Evolutionary conservation across 805 yeast species (phyloP).

Genomic region (Wickerhamiella cacticola): DNA sequence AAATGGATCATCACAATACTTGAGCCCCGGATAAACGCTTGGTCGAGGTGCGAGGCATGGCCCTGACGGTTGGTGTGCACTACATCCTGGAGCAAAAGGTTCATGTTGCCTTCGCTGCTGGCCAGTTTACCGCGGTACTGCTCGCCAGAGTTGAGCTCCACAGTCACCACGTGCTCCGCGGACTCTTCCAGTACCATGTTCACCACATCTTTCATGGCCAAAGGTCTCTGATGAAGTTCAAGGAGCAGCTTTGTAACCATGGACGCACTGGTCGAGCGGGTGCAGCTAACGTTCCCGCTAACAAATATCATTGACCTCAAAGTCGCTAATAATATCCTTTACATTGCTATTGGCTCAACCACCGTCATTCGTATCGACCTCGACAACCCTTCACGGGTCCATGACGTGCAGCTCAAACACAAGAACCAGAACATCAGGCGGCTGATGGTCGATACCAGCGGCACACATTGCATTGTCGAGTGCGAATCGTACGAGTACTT

Average conservation of each 20-base stretch:
- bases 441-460: constrained; percentile 41
- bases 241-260: constrained; percentile 10
- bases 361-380: constrained; percentile 52
- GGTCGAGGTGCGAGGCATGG: constrained; percentile 59
- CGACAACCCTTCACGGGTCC: constrained; percentile 50
- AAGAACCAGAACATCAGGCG: constrained; percentile 22
- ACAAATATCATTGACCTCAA: constrained; percentile 38
- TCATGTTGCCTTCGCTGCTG: constrained; percentile 87
- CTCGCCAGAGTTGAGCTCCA: constrained; percentile 78
- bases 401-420: constrained; percentile 28
- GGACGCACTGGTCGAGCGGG: constrained; percentile 29
- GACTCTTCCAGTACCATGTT: constrained; percentile 79
- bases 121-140: constrained; percentile 76
- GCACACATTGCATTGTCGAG: constrained; percentile 41
- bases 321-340: constrained; percentile 45
- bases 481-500: constrained; percentile 38
- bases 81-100: constrained; percentile 72
- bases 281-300: constrained; percentile 42
- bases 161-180: constrained; percentile 70
- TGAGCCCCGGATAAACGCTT: constrained; percentile 84
- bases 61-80: constrained; percentile 71
- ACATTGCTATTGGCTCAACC: constrained; percentile 42
- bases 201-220: constrained; percentile 60
- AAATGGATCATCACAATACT: constrained; percentile 72
- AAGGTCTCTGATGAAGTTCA: neutral